Conservation (phyloP, 352 stramenopile species). For the Vaucheria bursata region DNA sequence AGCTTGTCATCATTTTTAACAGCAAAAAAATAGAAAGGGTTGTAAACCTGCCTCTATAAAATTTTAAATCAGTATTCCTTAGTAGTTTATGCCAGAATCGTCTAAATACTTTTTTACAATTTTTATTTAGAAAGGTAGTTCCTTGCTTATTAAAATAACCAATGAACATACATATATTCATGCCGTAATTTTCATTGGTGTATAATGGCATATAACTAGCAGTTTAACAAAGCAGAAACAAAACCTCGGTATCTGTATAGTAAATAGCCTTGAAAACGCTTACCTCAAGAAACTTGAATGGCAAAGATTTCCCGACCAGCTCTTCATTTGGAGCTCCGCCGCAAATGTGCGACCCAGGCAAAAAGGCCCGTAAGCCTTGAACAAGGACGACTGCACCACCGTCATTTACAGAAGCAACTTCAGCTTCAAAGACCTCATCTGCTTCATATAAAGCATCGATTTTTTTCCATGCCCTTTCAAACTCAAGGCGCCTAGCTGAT, state of each 20-base stretch:
- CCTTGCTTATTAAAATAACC: neutral
- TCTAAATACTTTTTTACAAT: neutral
- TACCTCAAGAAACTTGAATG: conserved; percentile 74
- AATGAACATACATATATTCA: neutral
- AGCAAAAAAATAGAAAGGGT: no score
- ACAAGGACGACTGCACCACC: conserved; percentile 48
- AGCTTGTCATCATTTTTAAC: neutral
- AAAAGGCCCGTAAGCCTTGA: conserved; percentile 62
- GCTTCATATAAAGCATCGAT: conserved; percentile 42
- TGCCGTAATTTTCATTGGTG: neutral
- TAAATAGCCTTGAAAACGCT: neutral
- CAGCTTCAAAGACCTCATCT: conserved; percentile 46
- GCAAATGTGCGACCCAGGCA: conserved; percentile 67
- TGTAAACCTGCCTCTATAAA: no score
- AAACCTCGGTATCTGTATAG: no score
- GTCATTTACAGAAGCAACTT: conserved; percentile 43
- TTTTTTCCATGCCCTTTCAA: conserved; percentile 48
- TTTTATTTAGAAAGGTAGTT: neutral
- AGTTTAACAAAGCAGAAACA: neutral
- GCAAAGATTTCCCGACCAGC: conserved; percentile 59
- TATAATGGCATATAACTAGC: neutral
- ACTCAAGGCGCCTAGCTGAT: conserved; percentile 47
- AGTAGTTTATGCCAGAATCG: neutral
- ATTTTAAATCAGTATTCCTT: no score
- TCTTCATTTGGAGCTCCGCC: conserved; percentile 61